These are phyloP conservation scores for Umbelopsis ramanniana DNA, from an alignment of 192 early-diverging fungal species.

Conservation along the genomic window DNA sequence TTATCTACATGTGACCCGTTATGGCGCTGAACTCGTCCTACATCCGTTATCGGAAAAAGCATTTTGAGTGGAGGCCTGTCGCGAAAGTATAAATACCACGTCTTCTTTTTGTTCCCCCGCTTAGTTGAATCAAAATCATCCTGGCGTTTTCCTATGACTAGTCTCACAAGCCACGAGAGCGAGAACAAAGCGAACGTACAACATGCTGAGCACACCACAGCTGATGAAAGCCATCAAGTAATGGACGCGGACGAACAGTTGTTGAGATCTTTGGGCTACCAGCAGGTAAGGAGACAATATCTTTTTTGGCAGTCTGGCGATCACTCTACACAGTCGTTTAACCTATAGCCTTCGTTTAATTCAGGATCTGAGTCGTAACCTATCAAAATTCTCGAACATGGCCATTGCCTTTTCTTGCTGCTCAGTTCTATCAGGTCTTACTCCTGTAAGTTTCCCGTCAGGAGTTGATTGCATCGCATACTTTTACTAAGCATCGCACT, in stretches of 20 bases:
- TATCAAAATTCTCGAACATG: conserved; percentile 56
- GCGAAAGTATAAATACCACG: conserved; percentile 4
- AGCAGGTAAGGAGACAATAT: conserved; percentile 27
- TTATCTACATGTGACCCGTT: conserved; percentile 1
- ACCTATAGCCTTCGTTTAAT: neutral
- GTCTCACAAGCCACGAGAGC: neutral
- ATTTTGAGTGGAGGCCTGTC: neutral
- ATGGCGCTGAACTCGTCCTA: neutral
- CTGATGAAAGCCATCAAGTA: neutral
- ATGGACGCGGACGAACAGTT: conserved; percentile 36
- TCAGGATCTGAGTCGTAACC: conserved; percentile 54
- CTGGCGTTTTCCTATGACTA: conserved; percentile 2
- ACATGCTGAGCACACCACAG: neutral
- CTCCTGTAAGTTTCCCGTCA: conserved; percentile 38
- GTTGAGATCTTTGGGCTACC: conserved; percentile 35
- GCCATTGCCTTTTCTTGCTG: conserved; percentile 59
- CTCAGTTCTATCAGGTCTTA: conserved; percentile 55
- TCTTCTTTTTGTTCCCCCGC: neutral
- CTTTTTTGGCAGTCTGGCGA: neutral
- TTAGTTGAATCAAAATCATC: neutral
- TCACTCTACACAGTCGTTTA: neutral
- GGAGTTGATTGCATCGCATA: neutral
- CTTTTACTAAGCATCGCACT: neutral
- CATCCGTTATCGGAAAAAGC: conserved; percentile 1
- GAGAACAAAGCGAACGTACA: neutral